Evolutionary conservation across 2,329 filamentous ascomycete genomes (phyloP), one percentile per base, ranked within the genome.

Genomic region (Mycosphaerella arachidis): DNA sequence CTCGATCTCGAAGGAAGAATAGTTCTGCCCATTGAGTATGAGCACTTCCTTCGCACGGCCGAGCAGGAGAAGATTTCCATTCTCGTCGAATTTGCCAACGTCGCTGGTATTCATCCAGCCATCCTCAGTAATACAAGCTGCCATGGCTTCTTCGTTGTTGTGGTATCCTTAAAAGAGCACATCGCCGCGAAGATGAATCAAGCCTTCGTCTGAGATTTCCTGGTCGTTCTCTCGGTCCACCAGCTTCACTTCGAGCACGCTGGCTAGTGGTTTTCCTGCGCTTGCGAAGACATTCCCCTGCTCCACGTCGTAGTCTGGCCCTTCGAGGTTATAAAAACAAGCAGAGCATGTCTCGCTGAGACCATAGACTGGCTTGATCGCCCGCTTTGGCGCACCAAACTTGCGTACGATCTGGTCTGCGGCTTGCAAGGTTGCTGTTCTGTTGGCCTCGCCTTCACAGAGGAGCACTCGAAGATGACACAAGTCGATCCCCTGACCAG

Each of bases 361-460:
- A 12, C 66, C 64, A 33, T 66, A 67, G 6, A 61, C 66, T 16
- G 65, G 58, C 27, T 64, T 67, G 43, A 68, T 64, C 16, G 30
- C 48, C 24, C 63, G 50, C 9, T 43, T 45, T n/a, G 62, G 62
- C 13, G 65, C 63, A 20, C 64, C 63, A 40, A 55, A 61, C 30
- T 48, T 31, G 24, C 55, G 56, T 12, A 65, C 30, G 4, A 65
- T 53, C 27, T 51, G 31, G 56, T 65, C 61, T 10, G 55, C 45
- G 20, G 56, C 54, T 16, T 57, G 55, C n/a, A 67, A 33, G 8
- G 66, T 66, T 53, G 56, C 57, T 18, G 58, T 62, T 37, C 56
- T 46, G 66, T 79, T 82, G 0, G 78, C 71, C 65, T 83, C 80
- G 2, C 79, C 81, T 1, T 79, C 80, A 24, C 77, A 79, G 18